A percentile compares a stretch with the other conserved stretches of the same genome.
phyloP scores from a whole-genome alignment of 129 eudicot genomes.

The Chrysanthemum lavandulifolium region DNA sequence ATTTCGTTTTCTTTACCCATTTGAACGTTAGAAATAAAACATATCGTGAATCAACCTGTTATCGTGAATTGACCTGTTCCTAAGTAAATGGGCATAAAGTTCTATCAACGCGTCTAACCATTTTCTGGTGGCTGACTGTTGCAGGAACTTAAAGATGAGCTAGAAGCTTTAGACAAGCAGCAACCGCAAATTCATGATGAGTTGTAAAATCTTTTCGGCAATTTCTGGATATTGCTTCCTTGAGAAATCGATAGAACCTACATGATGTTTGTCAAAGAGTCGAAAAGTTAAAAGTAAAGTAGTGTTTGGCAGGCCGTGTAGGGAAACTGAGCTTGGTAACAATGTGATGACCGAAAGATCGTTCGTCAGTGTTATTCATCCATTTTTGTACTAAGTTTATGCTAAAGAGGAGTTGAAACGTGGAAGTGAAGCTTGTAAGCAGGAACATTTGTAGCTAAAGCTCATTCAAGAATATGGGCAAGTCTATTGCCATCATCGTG shows the following conservation, averaged over 20 bases:
- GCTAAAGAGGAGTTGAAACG: conserved; percentile 14
- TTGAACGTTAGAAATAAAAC: neutral
- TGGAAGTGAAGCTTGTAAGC: conserved; percentile 17
- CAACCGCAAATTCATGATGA: conserved; percentile 68
- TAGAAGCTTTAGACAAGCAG: conserved; percentile 53
- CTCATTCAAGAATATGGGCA: neutral
- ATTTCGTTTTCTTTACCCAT: no score
- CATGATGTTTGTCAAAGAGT: neutral
- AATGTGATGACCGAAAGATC: conserved; percentile 5
- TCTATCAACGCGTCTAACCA: conserved; percentile 3
- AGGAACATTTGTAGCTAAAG: neutral
- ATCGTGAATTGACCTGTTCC: neutral
- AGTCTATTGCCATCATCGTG: neutral
- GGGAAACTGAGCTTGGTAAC: neutral
- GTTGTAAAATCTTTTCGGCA: conserved; percentile 36
- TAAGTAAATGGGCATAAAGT: conserved; percentile 5
- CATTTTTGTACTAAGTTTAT: conserved; percentile 15
- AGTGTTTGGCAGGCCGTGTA: conserved; percentile 9
- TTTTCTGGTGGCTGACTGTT: conserved; percentile 6
- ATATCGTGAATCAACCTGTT: neutral
- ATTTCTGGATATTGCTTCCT: conserved; percentile 6
- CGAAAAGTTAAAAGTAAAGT: neutral
- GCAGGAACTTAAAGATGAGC: conserved; percentile 80
- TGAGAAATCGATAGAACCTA: neutral
- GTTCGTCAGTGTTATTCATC: conserved; percentile 7